A percentile compares a stretch with the other conserved stretches of the same genome.
Evolutionary conservation across 768 basidiomycete genomes (phyloP).

Genomic region (Termitomyces sp.): DNA sequence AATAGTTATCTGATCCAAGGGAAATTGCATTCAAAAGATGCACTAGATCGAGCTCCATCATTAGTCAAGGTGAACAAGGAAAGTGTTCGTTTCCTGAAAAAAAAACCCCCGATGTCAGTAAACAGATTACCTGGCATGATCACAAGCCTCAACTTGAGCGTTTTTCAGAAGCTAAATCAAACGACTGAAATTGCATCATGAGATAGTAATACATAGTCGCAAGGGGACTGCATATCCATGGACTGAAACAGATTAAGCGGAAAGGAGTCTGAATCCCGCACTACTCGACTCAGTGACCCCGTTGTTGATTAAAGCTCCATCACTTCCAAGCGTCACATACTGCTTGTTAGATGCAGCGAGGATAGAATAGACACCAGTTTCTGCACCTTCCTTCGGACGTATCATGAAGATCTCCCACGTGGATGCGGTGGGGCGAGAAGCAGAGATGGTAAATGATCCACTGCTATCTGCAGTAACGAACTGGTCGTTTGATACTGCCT

Average conservation of each 20-base stretch:
- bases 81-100: background rate
- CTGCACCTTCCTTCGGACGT: slow-evolving; percentile 18
- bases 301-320: slow-evolving; percentile 23
- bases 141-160: background rate
- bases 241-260: background rate
- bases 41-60: background rate
- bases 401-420: slow-evolving; percentile 26
- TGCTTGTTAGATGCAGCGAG: slow-evolving; percentile 24
- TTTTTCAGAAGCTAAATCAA: background rate
- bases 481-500: slow-evolving; percentile 15
- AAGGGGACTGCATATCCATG: background rate
- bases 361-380: slow-evolving; percentile 24
- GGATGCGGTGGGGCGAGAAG: slow-evolving; percentile 20
- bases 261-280: slow-evolving; percentile 18
- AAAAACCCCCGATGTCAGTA: background rate
- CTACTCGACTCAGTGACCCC: slow-evolving; percentile 18
- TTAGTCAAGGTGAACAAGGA: background rate
- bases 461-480: slow-evolving; percentile 27
- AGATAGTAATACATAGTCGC: background rate
- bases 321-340: slow-evolving; percentile 20
- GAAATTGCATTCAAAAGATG: background rate
- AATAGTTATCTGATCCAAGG: background rate
- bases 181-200: background rate
- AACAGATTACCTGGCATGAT: background rate
- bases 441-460: slow-evolving; percentile 21